Base-by-base conservation (phyloP, 2,329 filamentous ascomycete genomes). In the Aspergillus hortae region DNA sequence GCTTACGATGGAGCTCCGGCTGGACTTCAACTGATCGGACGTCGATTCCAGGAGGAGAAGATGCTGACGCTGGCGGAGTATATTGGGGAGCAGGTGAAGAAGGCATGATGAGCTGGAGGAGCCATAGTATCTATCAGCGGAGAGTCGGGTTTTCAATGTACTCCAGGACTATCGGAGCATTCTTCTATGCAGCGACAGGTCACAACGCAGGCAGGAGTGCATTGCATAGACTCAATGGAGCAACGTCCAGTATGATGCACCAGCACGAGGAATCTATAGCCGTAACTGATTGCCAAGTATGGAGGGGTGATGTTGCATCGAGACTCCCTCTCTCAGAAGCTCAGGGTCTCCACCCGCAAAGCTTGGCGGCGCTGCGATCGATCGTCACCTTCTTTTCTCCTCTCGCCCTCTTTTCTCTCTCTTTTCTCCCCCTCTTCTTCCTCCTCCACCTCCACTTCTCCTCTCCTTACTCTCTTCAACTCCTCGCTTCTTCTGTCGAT, bases 1-100 rank as follows among this genome's bases (percentile, higher is more conserved):
- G 62, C 74, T 1, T 80, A 77, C 49, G 61, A 81, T 52, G 76
- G 75, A 1, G 75, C 73, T 2, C 76, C 76, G 9, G 77, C 79
- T 4, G 72, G 71, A 4, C 53, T 80, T 9, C 77, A 81, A 59
- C 59, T 80, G 30, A 68, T 80, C 6, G 76, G 71, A 4, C 67
- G 78, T n/a, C 71, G 76, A 40, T 72, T 77, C 47, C 72, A 79
- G 49, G 78, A 81, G 58, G 78, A 80, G 64, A 80, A 79, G 59
- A 69, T 78, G 41, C 61, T 77, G 50, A 71, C 71, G 0, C 61
- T 78, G 52, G 74, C 73, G 2, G 73, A 77, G 50, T 71, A 76
- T 54, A 56, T 76, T 30, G 63, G 66, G 11, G 54, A 40, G 21
- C 40, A 55, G 35, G 30, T 57, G 41, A 42, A 17, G 40, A 21